Evolutionary conservation across 2,329 filamentous ascomycete genomes (phyloP), one percentile per base, ranked within the genome.

Genomic region (Didymella lethalis): DNA sequence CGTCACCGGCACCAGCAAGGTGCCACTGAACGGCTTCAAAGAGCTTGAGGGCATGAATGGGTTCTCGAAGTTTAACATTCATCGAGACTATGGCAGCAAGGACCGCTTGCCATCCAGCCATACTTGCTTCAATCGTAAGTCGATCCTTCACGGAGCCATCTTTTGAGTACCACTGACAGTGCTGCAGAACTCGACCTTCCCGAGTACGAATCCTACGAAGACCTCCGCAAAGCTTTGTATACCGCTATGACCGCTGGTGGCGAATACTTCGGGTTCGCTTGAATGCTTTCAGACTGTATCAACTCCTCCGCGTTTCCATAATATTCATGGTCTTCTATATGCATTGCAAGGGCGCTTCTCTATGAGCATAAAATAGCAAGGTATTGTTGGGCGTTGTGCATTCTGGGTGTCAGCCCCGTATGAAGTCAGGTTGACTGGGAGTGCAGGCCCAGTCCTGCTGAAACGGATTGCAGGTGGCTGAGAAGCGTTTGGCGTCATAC

Each of bases 41-140:
- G 95, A 99, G 78, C 86, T 99, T 7, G 96, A 99, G 81, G 96
- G 95, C 66, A 99, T 99, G 95, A 98, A 99, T 74, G 95, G 95
- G 38, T 89, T 98, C 77, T 97, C 91, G 78, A 89, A 92, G 65
- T 99, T 99, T 88, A 99, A 98, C 78, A 98, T 99, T 64, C 95
- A 99, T 76, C 92, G 95, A 65, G 95, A 98, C 79, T 97, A 96
- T 79, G 93, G 94, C 70, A 94, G 90, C 83, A 98, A 97, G 80
- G 92, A 97, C 74, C 90, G 95, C 67, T 85, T 99, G 65, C 95
- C 95, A 56, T 96, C 92, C 71, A 97, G 93, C 70, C 96, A 99
- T 79, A 99, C 95, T 64, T 99, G 95, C 84, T 99, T 99, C 82
- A 99, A 99, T 78, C 95, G 93, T 97, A 87, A 90, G 92, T 90